Evolutionary conservation across 768 basidiomycete species (phyloP).

Genomic region (Sporobolomyces roseus): DNA sequence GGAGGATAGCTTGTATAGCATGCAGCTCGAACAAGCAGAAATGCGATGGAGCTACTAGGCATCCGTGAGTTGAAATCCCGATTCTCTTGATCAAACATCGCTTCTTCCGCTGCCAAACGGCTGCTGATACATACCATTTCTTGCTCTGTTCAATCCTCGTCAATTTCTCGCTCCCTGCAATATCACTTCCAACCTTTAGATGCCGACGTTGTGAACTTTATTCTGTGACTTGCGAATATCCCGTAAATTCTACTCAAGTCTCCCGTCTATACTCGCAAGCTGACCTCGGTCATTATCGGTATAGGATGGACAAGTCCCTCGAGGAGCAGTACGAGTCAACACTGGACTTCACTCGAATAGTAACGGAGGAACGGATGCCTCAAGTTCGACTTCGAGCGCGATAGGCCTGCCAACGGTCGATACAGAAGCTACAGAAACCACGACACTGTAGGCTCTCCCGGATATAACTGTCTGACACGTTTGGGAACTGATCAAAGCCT

Average conservation of each 20-base stretch:
- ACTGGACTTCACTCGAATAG: neutral
- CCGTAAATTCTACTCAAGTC: too few relatives aligned
- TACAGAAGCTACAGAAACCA: neutral
- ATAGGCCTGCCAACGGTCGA: too few relatives aligned
- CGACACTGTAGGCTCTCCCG: slow-evolving; percentile 6
- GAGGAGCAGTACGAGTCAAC: neutral
- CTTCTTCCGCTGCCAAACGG: too few relatives aligned
- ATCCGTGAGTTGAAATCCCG: too few relatives aligned
- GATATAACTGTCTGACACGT: too few relatives aligned
- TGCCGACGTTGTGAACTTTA: slow-evolving; percentile 36
- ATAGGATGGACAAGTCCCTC: slow-evolving; percentile 20
- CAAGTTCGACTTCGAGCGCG: too few relatives aligned
- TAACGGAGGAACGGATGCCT: neutral
- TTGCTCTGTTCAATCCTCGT: neutral
- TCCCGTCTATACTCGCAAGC: too few relatives aligned
- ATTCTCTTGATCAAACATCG: too few relatives aligned
- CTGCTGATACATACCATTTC: too few relatives aligned
- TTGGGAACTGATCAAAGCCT: too few relatives aligned
- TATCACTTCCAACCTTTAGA: neutral
- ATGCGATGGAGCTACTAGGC: slow-evolving; percentile 21
- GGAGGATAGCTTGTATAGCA: slow-evolving; percentile 17
- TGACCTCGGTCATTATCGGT: too few relatives aligned
- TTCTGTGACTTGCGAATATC: slow-evolving; percentile 8
- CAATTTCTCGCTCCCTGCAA: neutral
- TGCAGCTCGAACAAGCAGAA: slow-evolving; percentile 30